Evolutionary conservation across 305 asterid genomes (phyloP).

Genomic region (Fraxinus sp.): DNA sequence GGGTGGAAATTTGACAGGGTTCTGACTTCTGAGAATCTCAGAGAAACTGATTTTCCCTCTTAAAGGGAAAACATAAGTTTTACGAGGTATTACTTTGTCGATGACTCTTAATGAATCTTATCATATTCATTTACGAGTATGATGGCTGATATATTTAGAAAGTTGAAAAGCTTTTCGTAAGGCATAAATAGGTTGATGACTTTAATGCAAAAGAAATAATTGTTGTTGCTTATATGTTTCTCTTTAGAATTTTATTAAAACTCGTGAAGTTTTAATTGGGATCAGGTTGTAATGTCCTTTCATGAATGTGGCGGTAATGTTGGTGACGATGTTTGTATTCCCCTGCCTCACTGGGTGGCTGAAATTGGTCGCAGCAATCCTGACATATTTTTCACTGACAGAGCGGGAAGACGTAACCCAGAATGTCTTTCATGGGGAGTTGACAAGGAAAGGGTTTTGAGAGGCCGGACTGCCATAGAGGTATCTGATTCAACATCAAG

Average conservation of each 20-base stretch:
- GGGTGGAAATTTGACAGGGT: not conserved
- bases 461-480: conserved; percentile 79
- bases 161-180: conserved; percentile 9
- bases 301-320: conserved; percentile 87
- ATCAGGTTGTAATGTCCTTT: conserved; percentile 72
- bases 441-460: conserved; percentile 74
- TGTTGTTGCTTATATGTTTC: conserved; percentile 19
- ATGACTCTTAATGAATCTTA: conserved; percentile 3
- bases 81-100: not conserved
- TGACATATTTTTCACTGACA: conserved; percentile 75
- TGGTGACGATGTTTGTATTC: conserved; percentile 75
- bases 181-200: conserved; percentile 2
- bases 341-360: conserved; percentile 80
- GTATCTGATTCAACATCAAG: conserved; percentile 37
- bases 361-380: conserved; percentile 77
- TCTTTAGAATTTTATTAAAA: conserved; percentile 21
- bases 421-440: conserved; percentile 86
- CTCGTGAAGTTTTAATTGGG: conserved; percentile 24
- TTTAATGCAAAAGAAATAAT: conserved; percentile 8
- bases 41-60: not conserved
- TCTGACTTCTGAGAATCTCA: not conserved
- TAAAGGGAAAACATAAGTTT: not conserved
- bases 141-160: conserved; percentile 16
- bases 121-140: conserved; percentile 11
- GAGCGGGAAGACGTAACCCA: conserved; percentile 63